These are phyloP conservation scores for Phytophthora megakarya DNA, from an alignment of 352 stramenopile genomes.

Conservation along the genomic window DNA sequence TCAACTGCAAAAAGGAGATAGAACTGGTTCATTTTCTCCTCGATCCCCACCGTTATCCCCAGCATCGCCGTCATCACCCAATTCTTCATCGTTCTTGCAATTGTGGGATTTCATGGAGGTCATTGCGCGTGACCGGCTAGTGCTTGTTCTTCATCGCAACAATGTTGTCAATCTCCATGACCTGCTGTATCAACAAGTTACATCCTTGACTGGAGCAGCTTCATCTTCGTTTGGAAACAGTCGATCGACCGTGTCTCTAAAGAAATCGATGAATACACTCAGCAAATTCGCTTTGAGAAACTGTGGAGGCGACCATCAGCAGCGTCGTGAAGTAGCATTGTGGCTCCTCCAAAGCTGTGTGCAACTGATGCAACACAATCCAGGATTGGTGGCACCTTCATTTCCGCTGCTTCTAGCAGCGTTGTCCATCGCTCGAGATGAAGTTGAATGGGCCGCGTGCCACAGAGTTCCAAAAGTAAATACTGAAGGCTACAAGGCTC, in stretches of 20 bases:
- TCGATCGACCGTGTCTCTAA: slow-evolving; percentile 30
- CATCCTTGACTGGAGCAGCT: slow-evolving; percentile 20
- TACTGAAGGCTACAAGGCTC: slow-evolving; percentile 2
- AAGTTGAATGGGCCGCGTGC: slow-evolving; percentile 59
- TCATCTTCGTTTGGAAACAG: slow-evolving; percentile 14
- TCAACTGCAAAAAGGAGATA: slow-evolving; percentile 26
- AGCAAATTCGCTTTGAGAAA: slow-evolving; percentile 56
- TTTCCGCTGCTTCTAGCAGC: slow-evolving; percentile 56
- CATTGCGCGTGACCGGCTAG: slow-evolving; percentile 51
- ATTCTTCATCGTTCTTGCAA: slow-evolving; percentile 20
- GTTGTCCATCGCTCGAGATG: slow-evolving; percentile 38
- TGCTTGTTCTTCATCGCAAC: slow-evolving; percentile 50
- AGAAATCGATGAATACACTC: slow-evolving; percentile 47
- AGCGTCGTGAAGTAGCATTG: slow-evolving; percentile 43
- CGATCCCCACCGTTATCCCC: slow-evolving; percentile 1
- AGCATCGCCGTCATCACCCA: neutral
- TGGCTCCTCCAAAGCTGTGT: slow-evolving; percentile 46
- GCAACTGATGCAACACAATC: slow-evolving; percentile 48
- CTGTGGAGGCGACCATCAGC: slow-evolving; percentile 38
- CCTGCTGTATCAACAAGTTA: slow-evolving; percentile 62
- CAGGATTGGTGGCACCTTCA: slow-evolving; percentile 43
- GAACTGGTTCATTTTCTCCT: slow-evolving; percentile 7
- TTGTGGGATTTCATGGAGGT: slow-evolving; percentile 69
- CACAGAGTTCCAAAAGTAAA: slow-evolving; percentile 27
- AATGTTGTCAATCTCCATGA: slow-evolving; percentile 60